Base-by-base conservation (phyloP, 225 moss, liverwort and hornwort genomes). In the Anthoceros angustus region DNA sequence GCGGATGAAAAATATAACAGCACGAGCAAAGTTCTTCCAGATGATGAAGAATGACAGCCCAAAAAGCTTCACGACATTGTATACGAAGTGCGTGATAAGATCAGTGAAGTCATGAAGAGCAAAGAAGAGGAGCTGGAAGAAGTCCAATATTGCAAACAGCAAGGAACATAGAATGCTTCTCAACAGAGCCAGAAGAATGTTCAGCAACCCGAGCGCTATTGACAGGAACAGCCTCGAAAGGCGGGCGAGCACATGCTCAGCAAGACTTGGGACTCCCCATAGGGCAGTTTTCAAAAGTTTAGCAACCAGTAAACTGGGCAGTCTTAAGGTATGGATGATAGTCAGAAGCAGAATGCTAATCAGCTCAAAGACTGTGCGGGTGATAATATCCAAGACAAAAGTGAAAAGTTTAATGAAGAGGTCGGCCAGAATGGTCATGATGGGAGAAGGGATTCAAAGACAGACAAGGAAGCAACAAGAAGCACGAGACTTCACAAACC, bases 21-120 rank as follows among this genome's bases (percentile, higher is more conserved):
- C 79, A 50, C 65, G 42, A 0, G 67, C n/a, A 67, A 75, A 79
- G 49, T 79, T 79, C 40, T 55, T 75, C 38, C 70, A 67, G 25
- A 79, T 64, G 65, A 67, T 79, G 64, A 67, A 70, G 41, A 75
- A 55, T 40, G 75, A 72, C 4, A 73, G 50, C 5, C 72, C 73
- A 62, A 46, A 66, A 39, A 79, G 63, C 68, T 64, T 68, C 12
- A 68, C 62, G 6, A 70, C 62, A 23, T 70, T 75, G 25, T 64
- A 38, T 4, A 72, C 41, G 38, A 72, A 72, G 25, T 70, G 42
- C 0, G 64, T 69, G 32, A 73, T 64, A 18, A 79, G 63, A 10
- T 21, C 41, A 1, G 64, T 26, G 38, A 73, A 62, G 69, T 72
- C 75, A 42, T 64, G 67, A 6, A 73, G 63, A 9, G 79, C 70